These are phyloP conservation scores for Daldinia eschscholtzii DNA, from an alignment of 2,329 filamentous ascomycete species.

Conservation along the genomic window DNA sequence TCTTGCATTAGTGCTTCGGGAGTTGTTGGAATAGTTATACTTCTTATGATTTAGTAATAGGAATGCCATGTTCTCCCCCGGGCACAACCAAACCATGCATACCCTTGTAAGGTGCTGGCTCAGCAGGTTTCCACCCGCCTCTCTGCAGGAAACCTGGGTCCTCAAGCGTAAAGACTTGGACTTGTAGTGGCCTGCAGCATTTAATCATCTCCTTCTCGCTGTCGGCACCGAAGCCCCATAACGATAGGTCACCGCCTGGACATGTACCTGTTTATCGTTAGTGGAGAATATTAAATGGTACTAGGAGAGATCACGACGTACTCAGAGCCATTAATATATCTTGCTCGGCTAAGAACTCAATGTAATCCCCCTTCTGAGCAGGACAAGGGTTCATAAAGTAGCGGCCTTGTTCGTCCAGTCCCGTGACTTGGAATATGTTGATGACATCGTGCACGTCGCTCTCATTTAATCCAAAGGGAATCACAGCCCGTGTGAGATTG, in stretches of 20 bases:
- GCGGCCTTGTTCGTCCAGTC: constrained; percentile 75
- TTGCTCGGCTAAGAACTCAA: constrained; percentile 85
- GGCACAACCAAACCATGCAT: constrained; percentile 71
- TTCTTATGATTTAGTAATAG: constrained; percentile 16
- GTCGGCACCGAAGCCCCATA: constrained; percentile 82
- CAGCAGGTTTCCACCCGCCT: constrained; percentile 72
- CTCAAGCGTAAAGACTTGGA: constrained; percentile 76
- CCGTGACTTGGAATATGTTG: constrained; percentile 88
- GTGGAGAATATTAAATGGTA: not conserved
- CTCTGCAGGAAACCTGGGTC: constrained; percentile 64
- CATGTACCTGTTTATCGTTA: constrained; percentile 67
- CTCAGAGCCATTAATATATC: constrained; percentile 74
- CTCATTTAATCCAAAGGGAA: constrained; percentile 76
- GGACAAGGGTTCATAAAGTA: constrained; percentile 81
- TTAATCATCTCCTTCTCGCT: constrained; percentile 76
- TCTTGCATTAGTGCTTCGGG: constrained; percentile 20
- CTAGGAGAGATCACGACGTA: constrained; percentile 48
- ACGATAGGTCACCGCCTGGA: constrained; percentile 82
- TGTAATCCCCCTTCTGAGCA: constrained; percentile 67
- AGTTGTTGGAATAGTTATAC: constrained; percentile 16
- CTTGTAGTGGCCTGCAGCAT: constrained; percentile 79
- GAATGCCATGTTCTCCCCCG: constrained; percentile 45
- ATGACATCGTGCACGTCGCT: constrained; percentile 86
- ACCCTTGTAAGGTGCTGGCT: constrained; percentile 72
- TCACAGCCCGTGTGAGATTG: constrained; percentile 80